Percentiles rank a stretch among this genome's conserved stretches.
These are phyloP conservation scores for Cyclocybe aegerita DNA, from an alignment of 768 basidiomycete species.

Conservation along the genomic window DNA sequence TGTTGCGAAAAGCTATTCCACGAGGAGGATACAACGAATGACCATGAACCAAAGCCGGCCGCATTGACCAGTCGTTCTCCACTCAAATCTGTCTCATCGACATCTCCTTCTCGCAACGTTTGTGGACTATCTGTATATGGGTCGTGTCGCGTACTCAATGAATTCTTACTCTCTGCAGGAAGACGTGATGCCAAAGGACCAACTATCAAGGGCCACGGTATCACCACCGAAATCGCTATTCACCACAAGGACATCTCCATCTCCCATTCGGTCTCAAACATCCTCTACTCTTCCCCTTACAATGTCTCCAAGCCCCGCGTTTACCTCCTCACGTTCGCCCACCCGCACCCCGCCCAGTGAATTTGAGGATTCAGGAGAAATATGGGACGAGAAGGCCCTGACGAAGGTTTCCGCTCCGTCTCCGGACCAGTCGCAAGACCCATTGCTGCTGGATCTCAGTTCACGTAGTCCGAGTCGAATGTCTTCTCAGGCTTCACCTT, in stretches of 20 bases:
- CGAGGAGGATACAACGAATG: slow-evolving; percentile 1
- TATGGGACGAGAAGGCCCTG: not conserved
- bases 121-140: not conserved
- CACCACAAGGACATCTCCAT: slow-evolving; percentile 2
- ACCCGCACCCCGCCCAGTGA: slow-evolving; percentile 6
- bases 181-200: not conserved
- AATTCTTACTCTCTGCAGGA: slow-evolving; percentile 8
- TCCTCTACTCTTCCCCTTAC: slow-evolving; percentile 8
- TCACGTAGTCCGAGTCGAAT: not conserved
- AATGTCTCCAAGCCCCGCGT: slow-evolving; percentile 4
- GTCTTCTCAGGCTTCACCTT: not conserved
- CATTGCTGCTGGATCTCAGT: slow-evolving; percentile 8
- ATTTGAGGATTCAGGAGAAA: not conserved
- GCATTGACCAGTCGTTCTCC: no score
- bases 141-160: not conserved
- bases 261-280: slow-evolving; percentile 9
- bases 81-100: no score
- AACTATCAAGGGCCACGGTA: not conserved
- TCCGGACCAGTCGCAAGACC: slow-evolving; percentile 6
- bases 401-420: not conserved
- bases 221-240: slow-evolving; percentile 12
- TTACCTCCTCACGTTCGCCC: slow-evolving; percentile 4
- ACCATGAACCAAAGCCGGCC: no score
- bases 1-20: not conserved
- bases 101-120: no score